Evolutionary conservation across 2,329 filamentous ascomycete genomes (phyloP), one percentile per base, ranked within the genome.

Genomic region (Fusarium verrucosum): DNA sequence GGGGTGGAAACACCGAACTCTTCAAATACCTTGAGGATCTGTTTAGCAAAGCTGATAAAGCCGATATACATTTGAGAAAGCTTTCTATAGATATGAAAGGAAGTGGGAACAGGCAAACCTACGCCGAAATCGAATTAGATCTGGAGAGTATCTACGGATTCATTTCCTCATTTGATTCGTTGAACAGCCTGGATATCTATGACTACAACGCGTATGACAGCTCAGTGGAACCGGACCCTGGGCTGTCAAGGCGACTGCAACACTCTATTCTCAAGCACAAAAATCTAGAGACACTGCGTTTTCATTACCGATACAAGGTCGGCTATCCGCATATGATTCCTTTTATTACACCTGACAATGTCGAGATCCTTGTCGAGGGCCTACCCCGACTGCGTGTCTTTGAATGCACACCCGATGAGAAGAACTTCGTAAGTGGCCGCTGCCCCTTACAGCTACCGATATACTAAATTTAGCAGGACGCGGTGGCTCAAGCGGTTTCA

Each of bases 101-200:
- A 3, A 6, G 16, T 9, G n/a, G 1, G 0, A 0, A 1, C 2
- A 2, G n/a, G 0, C n/a, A 26, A 1, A 11, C 5, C 19, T 33
- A 41, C 2, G 4, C 5, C 0, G 11, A 20, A 1, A 23, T 20
- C 1, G 61, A 64, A 20, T 9, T 19, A 1, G 7, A 38, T 1
- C 20, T 63, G 1, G 38, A 58, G 4, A 23, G 14, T 2, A 32
- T 38, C 4, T 64, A 50, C 7, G 44, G 54, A 10, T 64, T 64
- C 1, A 36, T 64, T 2, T 32, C 8, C 1, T 47, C 61, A 0
- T 64, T 64, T 9, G 44, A 55, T 6, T 47, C 40, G 1, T 7
- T 64, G 22, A 50, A 11, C 1, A 38, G 35, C 3, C 28, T 64
- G 13, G 40, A 43, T 1, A 8, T 64, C 7, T 5, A 16, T 4